Base-by-base conservation (phyloP, 2,329 filamentous ascomycete species). In the Coniochaeta sp. region DNA sequence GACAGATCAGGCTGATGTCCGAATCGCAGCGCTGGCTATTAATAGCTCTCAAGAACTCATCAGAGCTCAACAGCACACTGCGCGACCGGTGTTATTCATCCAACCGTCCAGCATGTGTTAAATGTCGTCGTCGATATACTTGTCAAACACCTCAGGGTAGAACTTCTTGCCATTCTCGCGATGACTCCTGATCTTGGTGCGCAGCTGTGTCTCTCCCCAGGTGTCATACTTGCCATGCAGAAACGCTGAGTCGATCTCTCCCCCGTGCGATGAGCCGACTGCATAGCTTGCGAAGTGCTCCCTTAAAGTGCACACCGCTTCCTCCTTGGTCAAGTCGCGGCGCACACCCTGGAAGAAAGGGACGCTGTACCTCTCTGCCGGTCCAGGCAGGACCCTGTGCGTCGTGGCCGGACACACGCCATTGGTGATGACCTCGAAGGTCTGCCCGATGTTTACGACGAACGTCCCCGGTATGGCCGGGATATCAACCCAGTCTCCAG, bases 401-500 rank as follows among this genome's bases (percentile, higher is more conserved):
- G 74, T 74, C 0, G 79, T 82, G 2, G 79, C 78, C 53, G 71
- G 75, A 54, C 79, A 78, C 2, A 72, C 68, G 0, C 79, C 77
- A 51, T 73, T 68, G 0, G 78, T 82, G 1, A 79, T 74, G 1
- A 78, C 76, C 59, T 82, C 79, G 49, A 82, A 80, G 0, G 76
- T 76, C 58, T 82, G 78, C 0, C 79, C 78, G 51, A 81, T 76
- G 55, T 81, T 81, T 31, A 82, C 78, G 3, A 82, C 78, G 48
- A 82, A 75, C 0, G 75, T 77, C 0, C 69, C 72, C 0, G 67
- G 64, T 1, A 81, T 61, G 0, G 69, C 70, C 0, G 72, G 73
- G 6, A 75, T 76, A 31, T 75, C 67, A 20, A 82, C 63, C 79
- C 78, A 82, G 1, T 61, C 55, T 1, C 75, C 76, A 0, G 60